Percentiles rank a stretch among this genome's conserved stretches.
Evolutionary conservation across 192 early-diverging fungal genomes (phyloP).

Genomic region (Radiomyces spectabilis): DNA sequence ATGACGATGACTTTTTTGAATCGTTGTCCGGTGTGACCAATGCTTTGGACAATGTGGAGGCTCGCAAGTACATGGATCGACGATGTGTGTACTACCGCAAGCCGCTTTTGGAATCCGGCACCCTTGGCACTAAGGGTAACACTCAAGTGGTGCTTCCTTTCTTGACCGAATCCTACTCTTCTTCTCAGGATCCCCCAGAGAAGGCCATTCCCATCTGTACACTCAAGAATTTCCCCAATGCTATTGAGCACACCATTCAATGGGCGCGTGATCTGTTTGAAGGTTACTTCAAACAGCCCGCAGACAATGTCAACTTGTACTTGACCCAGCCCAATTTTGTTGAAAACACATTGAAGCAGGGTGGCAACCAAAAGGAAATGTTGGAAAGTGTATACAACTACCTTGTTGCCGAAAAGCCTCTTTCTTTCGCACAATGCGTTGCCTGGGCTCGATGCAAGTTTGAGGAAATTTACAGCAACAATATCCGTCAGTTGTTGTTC

Average conservation of each 20-base stretch:
- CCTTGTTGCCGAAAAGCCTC: conserved; percentile 72
- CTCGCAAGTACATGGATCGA: conserved; percentile 94
- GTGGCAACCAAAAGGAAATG: conserved; percentile 69
- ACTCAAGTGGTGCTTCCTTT: conserved; percentile 95
- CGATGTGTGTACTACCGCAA: conserved; percentile 96
- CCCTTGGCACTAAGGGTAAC: conserved; percentile 99
- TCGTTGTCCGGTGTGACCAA: conserved; percentile 89
- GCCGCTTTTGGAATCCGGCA: conserved; percentile 94
- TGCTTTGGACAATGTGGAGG: conserved; percentile 97
- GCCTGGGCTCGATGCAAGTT: conserved; percentile 88
- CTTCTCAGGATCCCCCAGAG: conserved; percentile 96
- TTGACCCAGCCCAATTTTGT: conserved; percentile 82
- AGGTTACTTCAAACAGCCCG: conserved; percentile 84
- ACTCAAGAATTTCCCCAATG: conserved; percentile 85
- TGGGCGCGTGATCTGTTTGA: conserved; percentile 98
- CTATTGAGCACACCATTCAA: conserved; percentile 79
- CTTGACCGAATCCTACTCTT: conserved; percentile 97
- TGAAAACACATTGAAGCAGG: conserved; percentile 67
- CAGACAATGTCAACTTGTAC: conserved; percentile 93
- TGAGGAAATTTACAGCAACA: conserved; percentile 90
- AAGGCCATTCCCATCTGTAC: conserved; percentile 90
- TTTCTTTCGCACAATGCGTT: conserved; percentile 87
- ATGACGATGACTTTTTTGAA: conserved; percentile 90
- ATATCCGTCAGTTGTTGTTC: conserved; percentile 89
- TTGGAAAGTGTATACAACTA: conserved; percentile 69